Percentiles rank a stretch among this genome's conserved stretches.
These are phyloP conservation scores for Colletotrichum cereale DNA, from an alignment of 2,329 filamentous ascomycete species.

Conservation along the genomic window DNA sequence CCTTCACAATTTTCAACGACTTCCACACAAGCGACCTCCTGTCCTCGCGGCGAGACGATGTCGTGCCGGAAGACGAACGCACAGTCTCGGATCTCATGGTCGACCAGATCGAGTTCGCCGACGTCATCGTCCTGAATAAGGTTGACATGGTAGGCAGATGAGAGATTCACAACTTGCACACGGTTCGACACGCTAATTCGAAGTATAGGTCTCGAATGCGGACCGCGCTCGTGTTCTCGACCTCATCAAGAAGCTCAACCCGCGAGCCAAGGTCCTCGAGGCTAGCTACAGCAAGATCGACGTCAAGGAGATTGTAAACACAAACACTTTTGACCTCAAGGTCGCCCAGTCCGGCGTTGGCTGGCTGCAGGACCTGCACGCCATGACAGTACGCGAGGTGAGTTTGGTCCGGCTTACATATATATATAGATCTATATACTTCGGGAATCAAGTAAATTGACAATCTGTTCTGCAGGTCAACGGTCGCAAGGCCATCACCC, in stretches of 20 bases:
- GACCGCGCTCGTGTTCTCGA: constrained; percentile 61
- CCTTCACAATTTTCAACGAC: constrained; percentile 79
- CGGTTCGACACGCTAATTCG: background rate
- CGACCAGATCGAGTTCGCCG: constrained; percentile 83
- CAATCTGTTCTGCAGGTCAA: constrained; percentile 50
- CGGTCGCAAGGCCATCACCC: constrained; percentile 66
- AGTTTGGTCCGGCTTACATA: constrained; percentile 23
- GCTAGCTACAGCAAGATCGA: constrained; percentile 70
- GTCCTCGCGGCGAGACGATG: constrained; percentile 72
- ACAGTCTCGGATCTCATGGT: constrained; percentile 82
- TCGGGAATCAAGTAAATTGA: background rate
- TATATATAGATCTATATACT: too few relatives aligned
- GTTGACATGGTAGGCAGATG: constrained; percentile 66
- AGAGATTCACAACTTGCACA: background rate
- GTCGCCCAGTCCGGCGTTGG: constrained; percentile 74
- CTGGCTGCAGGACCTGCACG: constrained; percentile 78
- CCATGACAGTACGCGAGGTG: constrained; percentile 73
- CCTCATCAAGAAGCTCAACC: constrained; percentile 73
- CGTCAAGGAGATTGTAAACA: constrained; percentile 74
- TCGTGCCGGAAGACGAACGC: constrained; percentile 75
- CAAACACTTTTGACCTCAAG: constrained; percentile 73
- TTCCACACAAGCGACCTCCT: constrained; percentile 79
- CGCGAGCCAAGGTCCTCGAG: constrained; percentile 73
- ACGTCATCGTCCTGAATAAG: constrained; percentile 80
- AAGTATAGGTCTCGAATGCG: constrained; percentile 52